Conservation (phyloP, 1,139 yeast genomes). For the Zygoascus meyerae region DNA sequence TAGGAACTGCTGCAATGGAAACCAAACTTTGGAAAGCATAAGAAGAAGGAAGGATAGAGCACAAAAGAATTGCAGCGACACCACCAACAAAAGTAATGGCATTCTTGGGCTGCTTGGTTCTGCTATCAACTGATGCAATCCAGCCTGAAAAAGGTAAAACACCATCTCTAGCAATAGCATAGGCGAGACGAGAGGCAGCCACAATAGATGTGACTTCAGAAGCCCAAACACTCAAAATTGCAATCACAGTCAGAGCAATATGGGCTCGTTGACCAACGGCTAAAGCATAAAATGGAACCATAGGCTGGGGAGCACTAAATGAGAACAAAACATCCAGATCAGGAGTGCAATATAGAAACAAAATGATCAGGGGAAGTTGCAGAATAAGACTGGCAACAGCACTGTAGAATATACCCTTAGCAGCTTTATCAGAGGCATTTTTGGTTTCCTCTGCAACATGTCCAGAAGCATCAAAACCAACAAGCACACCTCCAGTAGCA, state of each 20-base stretch:
- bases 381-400: constrained; percentile 52
- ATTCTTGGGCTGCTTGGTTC: constrained; percentile 23
- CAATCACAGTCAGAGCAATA: constrained; percentile 22
- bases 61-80: constrained; percentile 23
- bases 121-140: constrained; percentile 21
- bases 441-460: constrained; percentile 64
- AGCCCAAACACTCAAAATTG: constrained; percentile 19
- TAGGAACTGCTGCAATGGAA: constrained; percentile 27
- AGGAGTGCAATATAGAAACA: constrained; percentile 41
- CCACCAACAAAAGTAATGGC: constrained; percentile 24
- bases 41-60: constrained; percentile 24
- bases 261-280: constrained; percentile 27
- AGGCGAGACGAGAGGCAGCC: constrained; percentile 27
- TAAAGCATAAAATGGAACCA: constrained; percentile 24
- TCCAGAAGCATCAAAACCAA: constrained; percentile 58
- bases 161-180: constrained; percentile 28
- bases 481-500: constrained; percentile 24
- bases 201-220: constrained; percentile 24
- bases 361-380: constrained; percentile 47
- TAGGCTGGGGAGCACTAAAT: constrained; percentile 27
- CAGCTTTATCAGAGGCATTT: constrained; percentile 52
- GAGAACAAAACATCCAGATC: constrained; percentile 41
- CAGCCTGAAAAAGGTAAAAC: constrained; percentile 28
- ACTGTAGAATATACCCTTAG: constrained; percentile 50
- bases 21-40: constrained; percentile 27